Conservation (phyloP, 164 flowering plant genomes). For the Dillenia turbinata region DNA sequence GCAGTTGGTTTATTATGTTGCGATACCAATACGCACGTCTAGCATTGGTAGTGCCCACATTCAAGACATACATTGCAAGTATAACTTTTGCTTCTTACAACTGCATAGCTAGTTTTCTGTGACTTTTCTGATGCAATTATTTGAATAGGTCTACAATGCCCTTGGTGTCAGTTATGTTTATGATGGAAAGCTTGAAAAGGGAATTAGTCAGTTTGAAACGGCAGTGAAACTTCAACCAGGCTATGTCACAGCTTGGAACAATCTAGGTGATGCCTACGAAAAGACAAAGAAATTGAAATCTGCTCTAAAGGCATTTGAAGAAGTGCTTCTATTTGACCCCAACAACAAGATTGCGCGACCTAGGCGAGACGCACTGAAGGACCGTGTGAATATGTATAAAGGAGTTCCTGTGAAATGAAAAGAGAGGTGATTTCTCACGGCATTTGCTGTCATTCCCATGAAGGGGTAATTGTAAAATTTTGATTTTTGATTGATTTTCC, state of each 20-base stretch:
- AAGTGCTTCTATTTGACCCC: constrained; percentile 88
- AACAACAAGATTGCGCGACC: constrained; percentile 86
- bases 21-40: too few species aligned
- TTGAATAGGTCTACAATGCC: constrained; percentile 79
- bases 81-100: too few species aligned
- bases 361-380: constrained; percentile 66
- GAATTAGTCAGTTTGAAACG: constrained; percentile 68
- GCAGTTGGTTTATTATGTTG: too few species aligned
- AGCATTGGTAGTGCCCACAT: too few species aligned
- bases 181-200: constrained; percentile 79
- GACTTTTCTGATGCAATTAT: not conserved
- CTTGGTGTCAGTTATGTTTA: constrained; percentile 81
- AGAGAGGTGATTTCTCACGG: constrained; percentile 30
- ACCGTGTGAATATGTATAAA: constrained; percentile 53
- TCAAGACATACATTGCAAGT: too few species aligned
- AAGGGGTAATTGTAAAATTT: constrained; percentile 4
- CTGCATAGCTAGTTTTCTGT: too few species aligned
- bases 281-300: constrained; percentile 67
- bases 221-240: constrained; percentile 96
- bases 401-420: constrained; percentile 72
- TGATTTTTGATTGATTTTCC: not conserved
- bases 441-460: not conserved
- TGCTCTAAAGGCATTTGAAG: constrained; percentile 88
- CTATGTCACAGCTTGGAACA: constrained; percentile 95
- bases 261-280: constrained; percentile 96